phyloP scores from a whole-genome alignment of 805 yeast genomes.

The Wickerhamiella azyma region DNA sequence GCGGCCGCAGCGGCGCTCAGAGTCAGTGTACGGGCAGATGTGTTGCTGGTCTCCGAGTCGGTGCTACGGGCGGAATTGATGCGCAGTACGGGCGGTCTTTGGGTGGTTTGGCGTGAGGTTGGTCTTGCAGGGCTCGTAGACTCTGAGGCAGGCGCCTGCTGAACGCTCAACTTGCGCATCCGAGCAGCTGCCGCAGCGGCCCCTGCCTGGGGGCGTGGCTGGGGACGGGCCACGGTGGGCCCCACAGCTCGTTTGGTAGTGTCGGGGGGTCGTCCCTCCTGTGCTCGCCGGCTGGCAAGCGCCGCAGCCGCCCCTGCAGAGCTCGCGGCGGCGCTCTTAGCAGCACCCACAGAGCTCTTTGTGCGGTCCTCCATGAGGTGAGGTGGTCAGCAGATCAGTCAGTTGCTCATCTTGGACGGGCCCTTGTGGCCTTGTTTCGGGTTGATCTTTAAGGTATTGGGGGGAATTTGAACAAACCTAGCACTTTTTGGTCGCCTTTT shows the following conservation, averaged over 20 bases:
- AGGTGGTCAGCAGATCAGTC: background rate
- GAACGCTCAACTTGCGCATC: background rate
- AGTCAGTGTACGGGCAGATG: background rate
- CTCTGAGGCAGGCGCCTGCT: too few species aligned
- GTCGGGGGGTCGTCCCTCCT: background rate
- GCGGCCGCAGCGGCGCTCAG: background rate
- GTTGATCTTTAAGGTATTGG: too few species aligned
- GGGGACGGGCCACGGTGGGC: too few species aligned
- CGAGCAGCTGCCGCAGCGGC: background rate
- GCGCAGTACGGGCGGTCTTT: background rate
- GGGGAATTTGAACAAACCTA: too few species aligned
- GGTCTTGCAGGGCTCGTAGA: too few species aligned
- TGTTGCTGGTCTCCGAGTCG: background rate
- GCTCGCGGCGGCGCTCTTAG: background rate
- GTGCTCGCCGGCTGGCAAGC: slow-evolving; percentile 3
- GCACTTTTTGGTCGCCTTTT: too few species aligned
- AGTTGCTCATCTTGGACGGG: too few species aligned
- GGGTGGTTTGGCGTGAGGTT: too few species aligned
- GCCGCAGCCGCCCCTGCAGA: slow-evolving; percentile 5
- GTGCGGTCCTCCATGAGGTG: background rate
- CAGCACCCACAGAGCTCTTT: slow-evolving; percentile 1
- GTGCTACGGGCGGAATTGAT: background rate
- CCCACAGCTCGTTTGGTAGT: too few species aligned
- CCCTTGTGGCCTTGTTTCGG: too few species aligned
- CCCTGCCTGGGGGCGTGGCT: too few species aligned